Evolutionary conservation across 306 rosid species (phyloP), one percentile per base, ranked within the genome.

Genomic region (Quercus berberidifolia): DNA sequence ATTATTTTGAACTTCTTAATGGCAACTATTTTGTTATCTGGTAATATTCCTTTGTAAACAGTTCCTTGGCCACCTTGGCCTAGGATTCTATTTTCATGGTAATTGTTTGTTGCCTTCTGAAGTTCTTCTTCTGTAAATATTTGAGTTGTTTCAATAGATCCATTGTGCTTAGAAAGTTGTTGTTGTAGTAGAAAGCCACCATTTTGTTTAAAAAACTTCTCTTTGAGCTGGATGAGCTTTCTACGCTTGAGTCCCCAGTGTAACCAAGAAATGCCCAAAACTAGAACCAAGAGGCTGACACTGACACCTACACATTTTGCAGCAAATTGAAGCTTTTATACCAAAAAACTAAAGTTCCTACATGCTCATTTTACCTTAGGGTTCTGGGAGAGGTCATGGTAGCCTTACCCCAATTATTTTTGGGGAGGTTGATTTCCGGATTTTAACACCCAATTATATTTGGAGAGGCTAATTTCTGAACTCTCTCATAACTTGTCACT

Each of bases 51-150:
- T 69, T 78, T 86, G 74, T 56, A 89, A 51, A 84, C 87, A 0
- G 80, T 89, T 1, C 90, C 90, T 14, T 17, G 85, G 10, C 90
- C 87, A 5, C 92, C 90, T 18, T 23, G 82, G 0, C 92, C 90
- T 0, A 86, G 59, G 3, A 89, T 63, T 56, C 56, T 38, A 12
- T 23, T 74, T 4, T 85, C 82, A 3, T 83, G 75, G 1, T 69
- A 86, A 57, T 85, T 76, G 69, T 86, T 71, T 15, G 90, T 89
- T 20, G 89, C 92, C 65, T 80, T 85, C 14, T 81, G n/a, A 5
- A 89, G 71, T 7, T 89, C 76, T 7, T 28, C 70, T 35, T 51
- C 30, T 0, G 70, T 71, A 28, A 85, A 89, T 2, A 89, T 81
- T 71, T 71, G 77, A 1, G 79, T 25, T 1, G 28, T 21, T n/a